Percentiles rank a stretch among this genome's conserved stretches.
These are phyloP conservation scores for Aspergillus ruber DNA, from an alignment of 2,329 filamentous ascomycete species.

Conservation along the genomic window DNA sequence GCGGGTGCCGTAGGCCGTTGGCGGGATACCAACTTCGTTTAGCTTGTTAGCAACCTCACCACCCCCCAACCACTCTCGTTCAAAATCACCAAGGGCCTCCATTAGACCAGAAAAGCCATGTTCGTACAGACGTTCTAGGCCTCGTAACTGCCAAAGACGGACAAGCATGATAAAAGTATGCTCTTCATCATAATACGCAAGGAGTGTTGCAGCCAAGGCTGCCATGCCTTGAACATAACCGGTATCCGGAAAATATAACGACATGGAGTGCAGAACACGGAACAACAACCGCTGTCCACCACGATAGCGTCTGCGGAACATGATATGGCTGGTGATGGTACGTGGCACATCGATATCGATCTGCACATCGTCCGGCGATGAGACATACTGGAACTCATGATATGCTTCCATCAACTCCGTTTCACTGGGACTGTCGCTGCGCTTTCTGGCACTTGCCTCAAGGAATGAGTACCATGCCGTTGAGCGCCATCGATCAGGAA, in stretches of 20 bases:
- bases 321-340: conserved; percentile 91
- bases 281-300: conserved; percentile 90
- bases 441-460: conserved; percentile 63
- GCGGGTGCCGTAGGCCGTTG: conserved; percentile 88
- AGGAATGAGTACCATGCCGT: conserved; percentile 95
- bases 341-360: conserved; percentile 95
- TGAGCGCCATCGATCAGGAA: conserved; percentile 89
- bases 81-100: conserved; percentile 77
- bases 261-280: conserved; percentile 83
- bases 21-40: conserved; percentile 69
- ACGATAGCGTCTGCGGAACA: conserved; percentile 88
- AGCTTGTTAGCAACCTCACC: conserved; percentile 76
- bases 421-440: conserved; percentile 57
- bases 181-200: conserved; percentile 97
- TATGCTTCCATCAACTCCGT: conserved; percentile 67
- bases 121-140: conserved; percentile 76
- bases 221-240: conserved; percentile 99
- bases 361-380: conserved; percentile 86
- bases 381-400: conserved; percentile 63
- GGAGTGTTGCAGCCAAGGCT: conserved; percentile 78
- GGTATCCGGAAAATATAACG: conserved; percentile 81
- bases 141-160: conserved; percentile 84
- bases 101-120: conserved; percentile 82
- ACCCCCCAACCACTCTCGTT: conserved; percentile 70
- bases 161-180: conserved; percentile 92